Evolutionary conservation across 768 basidiomycete species (phyloP), one percentile per base, ranked within the genome.

Genomic region (Pluteus cervinus): DNA sequence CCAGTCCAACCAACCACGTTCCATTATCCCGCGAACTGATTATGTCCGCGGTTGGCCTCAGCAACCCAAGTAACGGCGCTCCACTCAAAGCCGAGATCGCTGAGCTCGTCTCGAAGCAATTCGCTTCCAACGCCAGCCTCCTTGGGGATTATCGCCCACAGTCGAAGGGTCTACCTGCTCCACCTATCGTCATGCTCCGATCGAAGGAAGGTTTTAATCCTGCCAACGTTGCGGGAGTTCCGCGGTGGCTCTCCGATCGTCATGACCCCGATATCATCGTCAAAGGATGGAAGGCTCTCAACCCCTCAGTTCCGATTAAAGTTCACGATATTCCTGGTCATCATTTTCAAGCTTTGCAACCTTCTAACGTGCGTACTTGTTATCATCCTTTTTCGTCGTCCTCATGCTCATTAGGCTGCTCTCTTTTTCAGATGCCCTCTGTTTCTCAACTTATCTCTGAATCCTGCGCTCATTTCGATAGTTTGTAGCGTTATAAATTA

Each of bases 301-400:
- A 66, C 0, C 62, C 61, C 4, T 41, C 33, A 7, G n/a, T n/a
- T n/a, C 21, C 50, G 5, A 40, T 81, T 1, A 61, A 65, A 25
- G 59, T 71, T 2, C 50, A 75, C 28, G 72, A 77, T 43, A 73
- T 85, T 3, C 75, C 81, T 0, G 83, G 83, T 0, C 56, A 84
- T 51, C 83, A 86, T 44, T 84, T 85, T 42, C 54, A 70, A 44
- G 62, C 71, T 0, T 85, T 86, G 50, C 60, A 68, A 31, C 42
- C 55, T 7, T 42, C 45, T 7, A 69, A 79, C 49, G 83, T 84
- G 44, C 8, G 61, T 50, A 0, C 16, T 35, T 33, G 8, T 14
- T 29, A 9, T 23, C 3, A 9, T 9, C n/a, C 6, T 15, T 4
- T 17, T 11, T 23, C 5, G 12, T 15, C 6, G 7, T 20, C 17